These are phyloP conservation scores for Toxoplasma gondii DNA, from an alignment of 169 alveolate genomes.

Conservation along the genomic window DNA sequence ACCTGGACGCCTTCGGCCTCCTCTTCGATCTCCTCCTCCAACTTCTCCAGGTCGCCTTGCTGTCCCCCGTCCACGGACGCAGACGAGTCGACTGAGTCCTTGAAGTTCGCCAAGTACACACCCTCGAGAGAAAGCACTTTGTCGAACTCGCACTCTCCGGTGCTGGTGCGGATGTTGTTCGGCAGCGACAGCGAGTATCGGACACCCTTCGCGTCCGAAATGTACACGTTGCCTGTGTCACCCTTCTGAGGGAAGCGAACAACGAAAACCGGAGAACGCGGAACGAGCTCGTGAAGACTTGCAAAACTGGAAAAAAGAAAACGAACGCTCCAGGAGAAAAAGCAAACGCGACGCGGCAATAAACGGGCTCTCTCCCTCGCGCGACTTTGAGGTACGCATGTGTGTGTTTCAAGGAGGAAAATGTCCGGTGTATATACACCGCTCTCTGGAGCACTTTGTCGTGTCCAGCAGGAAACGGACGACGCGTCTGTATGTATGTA, in stretches of 20 bases:
- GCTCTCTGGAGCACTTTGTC: no score
- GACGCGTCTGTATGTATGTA: no score
- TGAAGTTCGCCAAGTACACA: conserved; percentile 94
- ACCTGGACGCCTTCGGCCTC: conserved; percentile 68
- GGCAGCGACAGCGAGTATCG: conserved; percentile 92
- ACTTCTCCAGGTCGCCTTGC: conserved; percentile 69
- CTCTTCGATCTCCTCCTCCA: conserved; percentile 65
- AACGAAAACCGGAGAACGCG: neutral
- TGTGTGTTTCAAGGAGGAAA: no score
- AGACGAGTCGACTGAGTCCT: conserved; percentile 81
- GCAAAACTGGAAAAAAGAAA: neutral
- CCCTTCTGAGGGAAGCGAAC: conserved; percentile 50
- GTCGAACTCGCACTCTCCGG: conserved; percentile 96
- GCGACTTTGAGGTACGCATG: neutral
- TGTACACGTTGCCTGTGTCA: conserved; percentile 94
- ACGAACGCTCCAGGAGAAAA: neutral
- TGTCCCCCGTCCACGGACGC: conserved; percentile 67
- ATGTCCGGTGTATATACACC: no score
- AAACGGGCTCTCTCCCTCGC: neutral
- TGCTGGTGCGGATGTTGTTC: conserved; percentile 89
- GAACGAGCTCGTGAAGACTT: neutral
- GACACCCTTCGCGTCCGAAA: conserved; percentile 94
- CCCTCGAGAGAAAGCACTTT: conserved; percentile 95
- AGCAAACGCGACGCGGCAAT: neutral
- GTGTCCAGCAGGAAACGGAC: no score